A percentile compares a stretch with the other conserved stretches of the same genome.
Evolutionary conservation across 805 yeast genomes (phyloP).

Genomic region (Lipomyces kockii): DNA sequence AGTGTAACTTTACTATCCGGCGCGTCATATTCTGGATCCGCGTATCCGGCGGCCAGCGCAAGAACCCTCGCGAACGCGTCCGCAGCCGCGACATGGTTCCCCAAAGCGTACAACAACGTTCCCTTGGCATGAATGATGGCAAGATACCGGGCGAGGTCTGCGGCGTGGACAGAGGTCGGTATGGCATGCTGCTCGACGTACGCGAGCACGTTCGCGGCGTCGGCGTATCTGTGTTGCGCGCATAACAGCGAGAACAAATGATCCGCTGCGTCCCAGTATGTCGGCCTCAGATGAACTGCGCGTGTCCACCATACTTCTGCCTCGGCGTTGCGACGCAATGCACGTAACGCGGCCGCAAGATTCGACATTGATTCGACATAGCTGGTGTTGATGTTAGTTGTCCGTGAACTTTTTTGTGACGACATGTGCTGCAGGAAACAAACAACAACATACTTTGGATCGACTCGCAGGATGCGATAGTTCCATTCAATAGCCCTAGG

Average conservation of each 20-base stretch:
- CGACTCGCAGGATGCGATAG: conserved; percentile 26
- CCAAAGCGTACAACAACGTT: conserved; percentile 39
- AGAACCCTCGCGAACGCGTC: conserved; percentile 37
- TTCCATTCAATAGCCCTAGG: conserved; percentile 31
- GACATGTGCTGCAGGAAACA: neutral
- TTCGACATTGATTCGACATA: conserved; percentile 41
- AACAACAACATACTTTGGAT: conserved; percentile 30
- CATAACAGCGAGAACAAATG: conserved; percentile 38
- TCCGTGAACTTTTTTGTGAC: neutral
- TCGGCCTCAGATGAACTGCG: conserved; percentile 36
- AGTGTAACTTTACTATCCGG: conserved; percentile 15
- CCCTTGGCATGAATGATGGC: conserved; percentile 34
- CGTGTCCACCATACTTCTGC: conserved; percentile 40
- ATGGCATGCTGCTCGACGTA: conserved; percentile 29
- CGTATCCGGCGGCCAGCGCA: conserved; percentile 22
- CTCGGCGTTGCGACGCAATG: conserved; percentile 29
- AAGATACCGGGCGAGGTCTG: conserved; percentile 35
- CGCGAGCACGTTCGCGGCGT: conserved; percentile 32
- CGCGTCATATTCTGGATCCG: conserved; percentile 1
- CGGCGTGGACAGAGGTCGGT: conserved; percentile 12
- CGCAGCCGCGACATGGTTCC: conserved; percentile 40
- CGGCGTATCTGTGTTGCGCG: conserved; percentile 31
- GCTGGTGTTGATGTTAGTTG: conserved; percentile 14
- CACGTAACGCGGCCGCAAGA: conserved; percentile 38
- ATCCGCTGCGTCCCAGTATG: conserved; percentile 42